A percentile compares a stretch with the other conserved stretches of the same genome.
Conservation (phyloP, 345 rosid genomes). For the Hirschfeldia incana region DNA sequence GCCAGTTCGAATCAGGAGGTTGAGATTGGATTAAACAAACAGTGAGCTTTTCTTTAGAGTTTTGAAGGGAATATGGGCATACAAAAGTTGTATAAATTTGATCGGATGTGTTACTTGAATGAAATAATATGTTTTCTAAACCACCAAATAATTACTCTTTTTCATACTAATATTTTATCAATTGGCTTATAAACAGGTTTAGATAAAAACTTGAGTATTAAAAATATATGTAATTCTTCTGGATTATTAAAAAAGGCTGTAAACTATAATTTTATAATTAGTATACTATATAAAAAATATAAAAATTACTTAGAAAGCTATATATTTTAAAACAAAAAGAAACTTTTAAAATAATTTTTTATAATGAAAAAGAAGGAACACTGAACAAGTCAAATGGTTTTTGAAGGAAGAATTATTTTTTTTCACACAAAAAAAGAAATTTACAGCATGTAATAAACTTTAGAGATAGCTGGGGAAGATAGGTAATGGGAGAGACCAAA, state of each 20-base stretch:
- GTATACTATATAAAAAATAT: too few relatives aligned
- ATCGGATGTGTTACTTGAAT: background rate
- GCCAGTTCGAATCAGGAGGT: background rate
- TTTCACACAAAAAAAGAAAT: conserved; percentile 15
- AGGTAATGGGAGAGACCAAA: conserved; percentile 5
- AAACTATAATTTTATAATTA: too few relatives aligned
- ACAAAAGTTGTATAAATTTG: background rate
- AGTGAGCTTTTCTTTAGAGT: background rate
- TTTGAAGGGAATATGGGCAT: conserved; percentile 5
- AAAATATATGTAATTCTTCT: too few relatives aligned
- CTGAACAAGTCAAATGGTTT: background rate
- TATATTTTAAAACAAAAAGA: background rate
- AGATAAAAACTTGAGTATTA: background rate
- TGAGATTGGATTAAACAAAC: conserved; percentile 33
- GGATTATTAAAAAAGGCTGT: too few relatives aligned
- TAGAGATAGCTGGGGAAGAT: conserved; percentile 17
- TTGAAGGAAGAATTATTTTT: background rate
- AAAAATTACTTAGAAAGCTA: too few relatives aligned
- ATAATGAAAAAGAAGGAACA: background rate
- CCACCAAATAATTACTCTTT: background rate
- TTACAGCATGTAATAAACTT: conserved; percentile 28
- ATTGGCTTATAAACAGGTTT: background rate
- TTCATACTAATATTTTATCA: background rate
- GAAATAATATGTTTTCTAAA: background rate
- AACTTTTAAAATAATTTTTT: background rate